Percentiles rank a stretch among this genome's conserved stretches.
Evolutionary conservation across 768 basidiomycete species (phyloP).

Genomic region (Amylocystis lapponica): DNA sequence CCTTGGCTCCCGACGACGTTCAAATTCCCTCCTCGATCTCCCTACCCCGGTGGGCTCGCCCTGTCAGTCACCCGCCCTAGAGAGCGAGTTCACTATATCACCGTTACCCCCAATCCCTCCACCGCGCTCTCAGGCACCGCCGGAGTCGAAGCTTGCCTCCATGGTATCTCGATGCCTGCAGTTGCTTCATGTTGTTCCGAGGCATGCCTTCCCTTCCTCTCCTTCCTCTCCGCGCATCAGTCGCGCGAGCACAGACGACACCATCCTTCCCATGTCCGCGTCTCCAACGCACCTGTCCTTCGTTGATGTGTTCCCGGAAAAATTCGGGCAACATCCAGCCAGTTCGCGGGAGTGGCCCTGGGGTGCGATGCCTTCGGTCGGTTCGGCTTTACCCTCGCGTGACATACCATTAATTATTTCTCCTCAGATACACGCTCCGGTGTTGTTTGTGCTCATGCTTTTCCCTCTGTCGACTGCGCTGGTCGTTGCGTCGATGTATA

Average conservation of each 20-base stretch:
- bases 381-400: slow-evolving; percentile 18
- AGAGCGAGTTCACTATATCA: slow-evolving; percentile 10
- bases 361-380: slow-evolving; percentile 31
- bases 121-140: slow-evolving; percentile 8
- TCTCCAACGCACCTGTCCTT: slow-evolving; percentile 44
- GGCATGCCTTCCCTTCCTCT: slow-evolving; percentile 33
- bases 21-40: slow-evolving; percentile 22
- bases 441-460: slow-evolving; percentile 64
- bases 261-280: slow-evolving; percentile 51
- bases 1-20: slow-evolving; percentile 40
- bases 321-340: slow-evolving; percentile 22
- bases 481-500: slow-evolving; percentile 38
- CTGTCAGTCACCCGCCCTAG: slow-evolving; percentile 6
- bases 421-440: slow-evolving; percentile 46
- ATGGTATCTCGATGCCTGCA: slow-evolving; percentile 47
- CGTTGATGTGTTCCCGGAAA: slow-evolving; percentile 36
- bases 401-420: slow-evolving; percentile 7
- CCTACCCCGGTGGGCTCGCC: slow-evolving; percentile 21
- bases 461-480: slow-evolving; percentile 63
- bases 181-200: slow-evolving; percentile 42
- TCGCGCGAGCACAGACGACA: slow-evolving; percentile 34
- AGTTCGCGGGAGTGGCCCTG: slow-evolving; percentile 37
- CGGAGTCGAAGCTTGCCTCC: slow-evolving; percentile 30
- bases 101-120: slow-evolving; percentile 13
- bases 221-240: slow-evolving; percentile 41